phyloP scores from a whole-genome alignment of 805 yeast species.

The Ogataea trehaloabstinens region DNA sequence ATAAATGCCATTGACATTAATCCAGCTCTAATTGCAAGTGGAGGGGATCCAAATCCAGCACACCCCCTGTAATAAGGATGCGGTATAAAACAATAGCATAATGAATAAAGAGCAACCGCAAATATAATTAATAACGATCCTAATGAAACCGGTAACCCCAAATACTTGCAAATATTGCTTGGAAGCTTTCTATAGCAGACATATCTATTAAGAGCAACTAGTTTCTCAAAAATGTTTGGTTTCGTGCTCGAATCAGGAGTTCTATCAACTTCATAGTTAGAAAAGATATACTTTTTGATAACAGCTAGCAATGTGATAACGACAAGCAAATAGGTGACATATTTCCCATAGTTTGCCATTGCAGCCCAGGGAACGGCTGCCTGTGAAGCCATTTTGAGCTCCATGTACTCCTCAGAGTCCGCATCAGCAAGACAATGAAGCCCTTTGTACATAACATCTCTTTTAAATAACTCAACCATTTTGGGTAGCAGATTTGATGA shows the following conservation, averaged over 20 bases:
- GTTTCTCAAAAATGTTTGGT: conserved; percentile 16
- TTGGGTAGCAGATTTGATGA: no score
- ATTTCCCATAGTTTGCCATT: conserved; percentile 34
- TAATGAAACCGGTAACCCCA: conserved; percentile 39
- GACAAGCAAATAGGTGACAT: conserved; percentile 39
- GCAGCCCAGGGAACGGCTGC: conserved; percentile 30
- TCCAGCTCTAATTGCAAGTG: conserved; percentile 53
- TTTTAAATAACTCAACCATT: conserved; percentile 3
- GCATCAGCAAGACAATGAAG: conserved; percentile 39
- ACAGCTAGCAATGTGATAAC: conserved; percentile 35
- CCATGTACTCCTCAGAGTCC: conserved; percentile 24
- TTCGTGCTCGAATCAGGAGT: conserved; percentile 2
- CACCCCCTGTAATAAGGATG: conserved; percentile 52
- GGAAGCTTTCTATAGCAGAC: conserved; percentile 35
- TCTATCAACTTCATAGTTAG: conserved; percentile 19
- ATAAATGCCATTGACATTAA: conserved; percentile 47
- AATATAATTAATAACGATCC: conserved; percentile 34
- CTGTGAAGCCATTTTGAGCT: conserved; percentile 29
- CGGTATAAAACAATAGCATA: conserved; percentile 39
- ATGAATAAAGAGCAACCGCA: conserved; percentile 33
- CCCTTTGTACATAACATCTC: conserved; percentile 29
- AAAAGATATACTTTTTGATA: conserved; percentile 26
- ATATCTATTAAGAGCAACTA: conserved; percentile 30
- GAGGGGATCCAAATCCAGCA: conserved; percentile 57
- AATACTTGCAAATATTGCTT: conserved; percentile 28